A percentile compares a stretch with the other conserved stretches of the same genome.
Evolutionary conservation across 2,329 filamentous ascomycete genomes (phyloP).

Genomic region (Fusarium verrucosum): DNA sequence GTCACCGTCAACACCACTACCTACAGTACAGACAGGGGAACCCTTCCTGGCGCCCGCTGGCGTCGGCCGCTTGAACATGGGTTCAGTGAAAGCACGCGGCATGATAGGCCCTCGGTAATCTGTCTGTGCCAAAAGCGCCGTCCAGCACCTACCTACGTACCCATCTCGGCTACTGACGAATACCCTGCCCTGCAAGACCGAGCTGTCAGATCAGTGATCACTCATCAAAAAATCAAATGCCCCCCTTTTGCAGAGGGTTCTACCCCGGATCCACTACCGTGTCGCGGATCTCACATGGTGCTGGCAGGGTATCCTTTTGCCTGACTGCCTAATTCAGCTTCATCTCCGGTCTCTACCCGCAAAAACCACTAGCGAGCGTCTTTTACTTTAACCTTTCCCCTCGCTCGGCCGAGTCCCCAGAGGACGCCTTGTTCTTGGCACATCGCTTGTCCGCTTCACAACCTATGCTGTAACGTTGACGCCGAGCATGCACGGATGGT

Average conservation of each 20-base stretch:
- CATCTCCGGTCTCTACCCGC: slow-evolving; percentile 39
- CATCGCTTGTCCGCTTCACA: slow-evolving; percentile 24
- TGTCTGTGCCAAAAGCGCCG: slow-evolving; percentile 14
- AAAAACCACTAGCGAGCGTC: slow-evolving; percentile 2
- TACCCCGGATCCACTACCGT: slow-evolving; percentile 45
- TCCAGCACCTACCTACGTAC: slow-evolving; percentile 1
- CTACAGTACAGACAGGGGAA: not conserved
- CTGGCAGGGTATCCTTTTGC: slow-evolving; percentile 17
- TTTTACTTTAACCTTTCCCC: not conserved
- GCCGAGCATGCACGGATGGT: slow-evolving; percentile 28
- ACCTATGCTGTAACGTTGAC: slow-evolving; percentile 26
- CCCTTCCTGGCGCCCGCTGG: slow-evolving; percentile 26
- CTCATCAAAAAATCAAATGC: slow-evolving; percentile 23
- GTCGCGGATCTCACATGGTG: slow-evolving; percentile 42
- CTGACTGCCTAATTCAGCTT: slow-evolving; percentile 43
- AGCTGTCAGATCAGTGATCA: slow-evolving; percentile 29
- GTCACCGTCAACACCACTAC: slow-evolving; percentile 19
- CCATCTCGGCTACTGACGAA: slow-evolving; percentile 22
- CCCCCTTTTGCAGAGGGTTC: slow-evolving; percentile 31
- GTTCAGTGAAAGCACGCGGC: slow-evolving; percentile 18
- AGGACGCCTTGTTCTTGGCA: slow-evolving; percentile 17
- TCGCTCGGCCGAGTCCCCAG: slow-evolving; percentile 44
- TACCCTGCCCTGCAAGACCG: slow-evolving; percentile 7
- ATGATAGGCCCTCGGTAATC: slow-evolving; percentile 32
- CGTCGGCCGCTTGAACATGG: slow-evolving; percentile 34